Conservation (phyloP, 305 asterid species). For the Fraxinus xanthoxyloides region DNA sequence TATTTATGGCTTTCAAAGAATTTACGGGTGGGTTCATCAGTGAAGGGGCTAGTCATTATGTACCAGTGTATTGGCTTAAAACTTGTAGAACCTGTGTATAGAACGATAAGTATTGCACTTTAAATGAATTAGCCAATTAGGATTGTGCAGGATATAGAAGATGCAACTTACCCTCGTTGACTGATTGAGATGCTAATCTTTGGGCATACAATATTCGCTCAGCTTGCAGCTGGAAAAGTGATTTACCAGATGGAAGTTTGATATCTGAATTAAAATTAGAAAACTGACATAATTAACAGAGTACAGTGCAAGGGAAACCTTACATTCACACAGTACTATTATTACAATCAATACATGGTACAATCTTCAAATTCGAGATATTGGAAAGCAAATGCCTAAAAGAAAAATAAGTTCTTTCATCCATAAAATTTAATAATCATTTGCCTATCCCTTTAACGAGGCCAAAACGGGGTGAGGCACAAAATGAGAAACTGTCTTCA, state of each 20-base stretch:
- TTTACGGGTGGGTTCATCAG: slow-evolving; percentile 82
- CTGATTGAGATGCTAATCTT: slow-evolving; percentile 78
- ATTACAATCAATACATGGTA: slow-evolving; percentile 12
- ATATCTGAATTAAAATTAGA: slow-evolving; percentile 52
- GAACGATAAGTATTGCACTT: slow-evolving; percentile 23
- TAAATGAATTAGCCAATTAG: slow-evolving; percentile 17
- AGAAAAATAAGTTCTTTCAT: neutral
- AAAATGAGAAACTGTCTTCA: neutral
- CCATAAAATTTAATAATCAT: neutral
- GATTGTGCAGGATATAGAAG: slow-evolving; percentile 7
- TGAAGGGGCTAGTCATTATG: slow-evolving; percentile 99
- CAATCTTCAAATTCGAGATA: neutral
- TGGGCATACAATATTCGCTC: slow-evolving; percentile 88
- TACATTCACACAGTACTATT: neutral
- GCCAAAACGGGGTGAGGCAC: neutral
- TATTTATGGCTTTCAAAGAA: slow-evolving; percentile 84
- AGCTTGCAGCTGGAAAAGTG: slow-evolving; percentile 97
- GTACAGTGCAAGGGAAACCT: slow-evolving; percentile 3
- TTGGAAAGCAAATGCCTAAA: neutral
- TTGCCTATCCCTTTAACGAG: neutral
- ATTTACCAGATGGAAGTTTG: slow-evolving; percentile 98
- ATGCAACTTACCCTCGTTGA: slow-evolving; percentile 60
- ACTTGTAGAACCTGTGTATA: slow-evolving; percentile 52
- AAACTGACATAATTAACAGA: slow-evolving; percentile 16
- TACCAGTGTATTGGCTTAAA: slow-evolving; percentile 77